Evolutionary conservation across 2,329 filamentous ascomycete genomes (phyloP), one percentile per base, ranked within the genome.

Genomic region (Exophiala phaeomuriformis): DNA sequence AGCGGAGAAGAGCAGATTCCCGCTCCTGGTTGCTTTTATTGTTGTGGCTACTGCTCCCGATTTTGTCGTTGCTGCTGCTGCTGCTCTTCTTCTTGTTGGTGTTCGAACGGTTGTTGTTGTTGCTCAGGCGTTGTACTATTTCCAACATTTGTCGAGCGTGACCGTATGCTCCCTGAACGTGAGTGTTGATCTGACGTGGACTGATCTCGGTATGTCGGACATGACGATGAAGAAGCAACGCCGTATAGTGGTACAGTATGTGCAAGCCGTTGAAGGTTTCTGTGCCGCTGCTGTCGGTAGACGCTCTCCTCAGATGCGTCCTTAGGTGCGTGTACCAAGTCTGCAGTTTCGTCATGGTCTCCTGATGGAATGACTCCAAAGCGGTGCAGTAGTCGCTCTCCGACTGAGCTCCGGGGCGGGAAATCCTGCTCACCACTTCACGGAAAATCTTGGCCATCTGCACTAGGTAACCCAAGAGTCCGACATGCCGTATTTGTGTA

Each of bases 401-500:
- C 9, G 12, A 9, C 27, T 47, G 42, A 10, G 47, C n/a, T 35
- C 27, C 50, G 12, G 42, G 19, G 10, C 45, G 45, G 35, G 36
- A 42, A 44, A 52, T 48, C 27, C 32, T 45, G 45, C 51, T 44
- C 31, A 56, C 44, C 28, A 59, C 55, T 28, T 61, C 52, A 35
- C 52, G 51, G 50, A 60, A 61, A 36, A 61, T 61, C 9, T 49
- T 56, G n/a, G 56, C 54, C n/a, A 62, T 59, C 39, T 59, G 56
- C 6, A 59, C 49, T 27, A 57, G 42, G 39, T 57, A 59, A 9
- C 53, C 60, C 42, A 62, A 50, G 10, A 58, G 48, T 8, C 56
- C 58, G 19, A 59, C 44, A 8, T 44, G 29, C 29, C 42, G 37
- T 19, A 44, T 30, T 37, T 42, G 28, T 12, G 37, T 32, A 3